Percentiles rank a stretch among this genome's conserved stretches.
These are phyloP conservation scores for Colletotrichum chlorophyti DNA, from an alignment of 2,329 filamentous ascomycete species.

Conservation along the genomic window DNA sequence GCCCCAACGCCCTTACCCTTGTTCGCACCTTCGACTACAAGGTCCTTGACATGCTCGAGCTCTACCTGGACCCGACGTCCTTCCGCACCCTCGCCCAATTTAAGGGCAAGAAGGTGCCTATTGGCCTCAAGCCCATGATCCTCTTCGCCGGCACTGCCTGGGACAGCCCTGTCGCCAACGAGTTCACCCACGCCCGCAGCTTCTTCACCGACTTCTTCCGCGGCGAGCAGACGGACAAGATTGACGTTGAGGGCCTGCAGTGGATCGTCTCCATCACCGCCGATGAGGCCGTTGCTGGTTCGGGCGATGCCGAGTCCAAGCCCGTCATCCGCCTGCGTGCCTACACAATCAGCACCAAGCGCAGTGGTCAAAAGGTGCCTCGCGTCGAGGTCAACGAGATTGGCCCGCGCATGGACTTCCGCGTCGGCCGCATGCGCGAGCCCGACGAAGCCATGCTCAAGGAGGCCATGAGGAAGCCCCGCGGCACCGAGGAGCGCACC, in stretches of 20 bases:
- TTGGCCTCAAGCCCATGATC: slow-evolving; percentile 88
- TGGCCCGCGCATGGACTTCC: slow-evolving; percentile 91
- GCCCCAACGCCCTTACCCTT: slow-evolving; percentile 88
- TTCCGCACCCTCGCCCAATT: slow-evolving; percentile 77
- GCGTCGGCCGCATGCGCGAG: slow-evolving; percentile 80
- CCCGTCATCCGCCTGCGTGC: slow-evolving; percentile 73
- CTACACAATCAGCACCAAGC: slow-evolving; percentile 87
- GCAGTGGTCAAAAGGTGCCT: slow-evolving; percentile 84
- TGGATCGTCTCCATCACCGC: slow-evolving; percentile 86
- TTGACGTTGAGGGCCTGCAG: slow-evolving; percentile 94
- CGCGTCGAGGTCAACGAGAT: slow-evolving; percentile 95
- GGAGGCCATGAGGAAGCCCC: slow-evolving; percentile 88
- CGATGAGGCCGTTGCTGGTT: slow-evolving; percentile 60
- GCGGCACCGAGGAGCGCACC: slow-evolving; percentile 74
- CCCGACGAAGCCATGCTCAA: slow-evolving; percentile 83
- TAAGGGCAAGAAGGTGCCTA: slow-evolving; percentile 75
- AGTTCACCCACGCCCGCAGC: slow-evolving; percentile 86
- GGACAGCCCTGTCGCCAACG: slow-evolving; percentile 79
- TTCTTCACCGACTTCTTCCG: slow-evolving; percentile 91
- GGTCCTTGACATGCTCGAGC: slow-evolving; percentile 92
- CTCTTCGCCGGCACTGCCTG: slow-evolving; percentile 90
- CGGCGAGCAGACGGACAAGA: slow-evolving; percentile 74
- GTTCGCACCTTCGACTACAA: slow-evolving; percentile 85
- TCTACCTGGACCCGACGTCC: slow-evolving; percentile 78
- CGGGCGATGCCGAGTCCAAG: slow-evolving; percentile 52